Base-by-base conservation (phyloP, 192 early-diverging fungal species). In the Cladochytrium replicatum region DNA sequence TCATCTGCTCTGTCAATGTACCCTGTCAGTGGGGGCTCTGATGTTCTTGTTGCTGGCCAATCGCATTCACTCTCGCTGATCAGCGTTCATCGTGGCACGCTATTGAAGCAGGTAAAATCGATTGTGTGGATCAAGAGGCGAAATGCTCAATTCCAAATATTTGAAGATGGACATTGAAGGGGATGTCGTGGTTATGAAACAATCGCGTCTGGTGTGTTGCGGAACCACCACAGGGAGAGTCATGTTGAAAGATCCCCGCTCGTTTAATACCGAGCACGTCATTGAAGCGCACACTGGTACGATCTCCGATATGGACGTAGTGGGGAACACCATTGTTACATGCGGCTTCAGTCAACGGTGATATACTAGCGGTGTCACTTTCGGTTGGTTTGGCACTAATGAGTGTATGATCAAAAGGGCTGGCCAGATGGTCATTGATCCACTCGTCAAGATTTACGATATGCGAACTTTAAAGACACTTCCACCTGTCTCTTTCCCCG, bases 361-460 rank as follows among this genome's bases (percentile, higher is more conserved):
- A 21, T 32, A 44, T 34, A 31, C 5, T 19, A 1, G 8, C 41
- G 23, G 17, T 39, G 8, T 43, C 11, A 57, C 9, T 29, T 19
- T 57, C 15, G 28, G 34, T 6, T 24, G 4, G 17, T 2, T 41
- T 30, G 31, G 44, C 30, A 37, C 28, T 32, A 56, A 6, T 30
- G 47, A 48, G 22, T 22, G 42, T 29, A 61, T 43, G 11, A 26
- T 41, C 6, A 17, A 49, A 13, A 64, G 72, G 27, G 68, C 71
- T 38, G 75, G 77, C 0, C 63, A 69, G 1, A 55, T 87, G 52
- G 72, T 87, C 13, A 61, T 77, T 32, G 88, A 91, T 60, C 79
- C 84, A 5, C 51, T 85, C 43, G 78, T 91, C 29, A 89, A 89
- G 57, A 63, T 91, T n/a, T 91, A 72, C 41, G 88, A 91, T 46